phyloP scores from a whole-genome alignment of 192 early-diverging fungal genomes.

The Haplosporangium gracile region DNA sequence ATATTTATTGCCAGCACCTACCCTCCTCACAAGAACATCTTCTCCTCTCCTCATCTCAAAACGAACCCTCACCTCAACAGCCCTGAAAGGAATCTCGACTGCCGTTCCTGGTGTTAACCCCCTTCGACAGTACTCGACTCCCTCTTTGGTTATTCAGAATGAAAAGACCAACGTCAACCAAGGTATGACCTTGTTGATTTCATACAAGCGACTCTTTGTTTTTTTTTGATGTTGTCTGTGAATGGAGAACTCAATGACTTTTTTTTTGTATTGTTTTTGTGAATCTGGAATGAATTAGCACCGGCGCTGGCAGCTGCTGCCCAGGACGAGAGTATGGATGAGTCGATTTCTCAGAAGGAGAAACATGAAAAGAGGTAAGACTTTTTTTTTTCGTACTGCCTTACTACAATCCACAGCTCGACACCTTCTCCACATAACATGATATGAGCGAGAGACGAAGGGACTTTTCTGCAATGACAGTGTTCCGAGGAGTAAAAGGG shows the following conservation, averaged over 20 bases:
- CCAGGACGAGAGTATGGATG: constrained; percentile 34
- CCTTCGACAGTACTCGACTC: constrained; percentile 30
- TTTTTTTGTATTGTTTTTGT: neutral
- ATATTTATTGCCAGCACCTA: neutral
- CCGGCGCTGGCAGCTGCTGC: constrained; percentile 40
- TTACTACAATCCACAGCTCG: too few species aligned
- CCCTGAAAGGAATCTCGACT: neutral
- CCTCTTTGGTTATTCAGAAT: constrained; percentile 16
- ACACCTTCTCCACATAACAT: too few species aligned
- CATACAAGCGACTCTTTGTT: too few species aligned
- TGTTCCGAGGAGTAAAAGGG: neutral
- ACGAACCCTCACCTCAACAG: neutral
- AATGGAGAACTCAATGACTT: neutral
- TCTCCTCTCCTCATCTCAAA: neutral
- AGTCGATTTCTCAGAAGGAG: constrained; percentile 20
- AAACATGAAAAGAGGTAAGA: constrained; percentile 42
- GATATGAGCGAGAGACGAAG: too few species aligned
- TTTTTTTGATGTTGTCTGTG: neutral
- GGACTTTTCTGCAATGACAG: neutral
- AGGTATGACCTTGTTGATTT: neutral
- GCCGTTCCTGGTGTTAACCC: neutral
- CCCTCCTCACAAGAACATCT: neutral
- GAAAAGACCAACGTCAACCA: constrained; percentile 47
- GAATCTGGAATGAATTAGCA: constrained; percentile 16
- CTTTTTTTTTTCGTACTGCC: neutral